Conservation (phyloP, 441 rosid genomes). For the Populus hybrid region DNA sequence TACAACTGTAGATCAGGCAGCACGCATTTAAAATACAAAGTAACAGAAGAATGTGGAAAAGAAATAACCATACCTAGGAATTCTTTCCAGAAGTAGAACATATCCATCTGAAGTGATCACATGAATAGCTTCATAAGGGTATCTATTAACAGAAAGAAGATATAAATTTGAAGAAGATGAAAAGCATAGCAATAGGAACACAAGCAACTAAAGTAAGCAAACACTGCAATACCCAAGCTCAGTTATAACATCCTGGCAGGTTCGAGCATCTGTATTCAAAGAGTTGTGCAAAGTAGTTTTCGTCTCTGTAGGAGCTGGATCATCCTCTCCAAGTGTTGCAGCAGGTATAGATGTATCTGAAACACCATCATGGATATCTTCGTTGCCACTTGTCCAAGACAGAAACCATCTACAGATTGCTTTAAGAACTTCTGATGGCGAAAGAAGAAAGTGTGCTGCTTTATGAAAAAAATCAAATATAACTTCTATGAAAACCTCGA, state of each 20-base stretch:
- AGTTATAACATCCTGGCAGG: conserved; percentile 91
- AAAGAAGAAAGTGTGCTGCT: conserved; percentile 69
- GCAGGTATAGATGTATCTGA: conserved; percentile 41
- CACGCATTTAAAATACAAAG: conserved; percentile 15
- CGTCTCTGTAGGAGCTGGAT: conserved; percentile 59
- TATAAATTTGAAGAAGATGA: conserved; percentile 6
- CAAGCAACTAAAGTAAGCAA: not conserved
- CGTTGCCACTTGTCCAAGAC: conserved; percentile 23
- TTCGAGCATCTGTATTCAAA: conserved; percentile 90
- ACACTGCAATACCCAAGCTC: conserved; percentile 72
- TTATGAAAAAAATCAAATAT: conserved; percentile 74
- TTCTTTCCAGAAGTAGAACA: conserved; percentile 91
- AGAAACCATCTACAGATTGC: conserved; percentile 48
- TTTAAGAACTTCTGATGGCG: conserved; percentile 59
- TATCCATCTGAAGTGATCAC: conserved; percentile 93
- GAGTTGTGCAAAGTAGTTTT: conserved; percentile 47
- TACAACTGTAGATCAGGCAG: conserved; percentile 27
- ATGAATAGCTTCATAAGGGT: conserved; percentile 92
- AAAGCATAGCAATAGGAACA: conserved; percentile 7
- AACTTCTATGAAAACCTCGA: conserved; percentile 83
- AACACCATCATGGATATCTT: conserved; percentile 19
- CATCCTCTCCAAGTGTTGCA: conserved; percentile 56
- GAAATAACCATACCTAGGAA: conserved; percentile 63
- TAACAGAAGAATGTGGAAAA: conserved; percentile 11
- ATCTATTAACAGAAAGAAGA: conserved; percentile 41